Evolutionary conservation across 2,329 filamentous ascomycete genomes (phyloP).

Genomic region (Fusarium guadeloupense): DNA sequence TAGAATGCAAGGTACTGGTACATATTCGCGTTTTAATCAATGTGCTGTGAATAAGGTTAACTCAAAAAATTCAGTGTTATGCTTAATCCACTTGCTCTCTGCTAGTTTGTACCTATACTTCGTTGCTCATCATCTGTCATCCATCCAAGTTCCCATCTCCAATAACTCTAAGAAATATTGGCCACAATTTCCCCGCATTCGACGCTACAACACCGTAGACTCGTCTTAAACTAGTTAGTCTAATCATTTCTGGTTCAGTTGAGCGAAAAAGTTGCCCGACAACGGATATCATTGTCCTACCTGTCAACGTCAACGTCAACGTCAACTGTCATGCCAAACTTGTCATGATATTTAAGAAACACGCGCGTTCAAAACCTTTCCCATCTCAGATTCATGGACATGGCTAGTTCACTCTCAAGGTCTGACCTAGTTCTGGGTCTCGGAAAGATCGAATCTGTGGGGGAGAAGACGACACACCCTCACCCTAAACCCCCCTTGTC

Average conservation of each 20-base stretch:
- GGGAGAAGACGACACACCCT: constrained; percentile 4
- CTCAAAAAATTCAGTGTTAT: too few species aligned
- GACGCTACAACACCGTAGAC: constrained; percentile 1
- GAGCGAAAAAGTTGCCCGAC: background rate
- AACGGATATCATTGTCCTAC: too few species aligned
- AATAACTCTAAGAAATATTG: constrained; percentile 7
- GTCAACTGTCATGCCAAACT: too few species aligned
- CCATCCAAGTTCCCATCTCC: constrained; percentile 18
- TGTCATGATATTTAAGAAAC: too few species aligned
- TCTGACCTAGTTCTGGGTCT: background rate
- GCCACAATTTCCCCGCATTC: constrained; percentile 22
- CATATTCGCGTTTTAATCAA: too few species aligned
- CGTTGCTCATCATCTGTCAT: constrained; percentile 15
- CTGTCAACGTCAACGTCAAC: too few species aligned
- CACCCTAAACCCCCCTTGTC: background rate
- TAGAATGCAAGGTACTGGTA: too few species aligned
- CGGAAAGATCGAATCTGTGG: constrained; percentile 31
- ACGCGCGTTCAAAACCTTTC: too few species aligned
- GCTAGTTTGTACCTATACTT: background rate
- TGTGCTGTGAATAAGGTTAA: too few species aligned
- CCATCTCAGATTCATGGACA: too few species aligned
- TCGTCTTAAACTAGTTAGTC: background rate
- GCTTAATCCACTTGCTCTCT: constrained; percentile 20
- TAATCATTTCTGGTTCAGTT: background rate
- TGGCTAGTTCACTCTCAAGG: background rate